phyloP scores from a whole-genome alignment of 176 grass and related monocot genomes.

The Carex pumila region DNA sequence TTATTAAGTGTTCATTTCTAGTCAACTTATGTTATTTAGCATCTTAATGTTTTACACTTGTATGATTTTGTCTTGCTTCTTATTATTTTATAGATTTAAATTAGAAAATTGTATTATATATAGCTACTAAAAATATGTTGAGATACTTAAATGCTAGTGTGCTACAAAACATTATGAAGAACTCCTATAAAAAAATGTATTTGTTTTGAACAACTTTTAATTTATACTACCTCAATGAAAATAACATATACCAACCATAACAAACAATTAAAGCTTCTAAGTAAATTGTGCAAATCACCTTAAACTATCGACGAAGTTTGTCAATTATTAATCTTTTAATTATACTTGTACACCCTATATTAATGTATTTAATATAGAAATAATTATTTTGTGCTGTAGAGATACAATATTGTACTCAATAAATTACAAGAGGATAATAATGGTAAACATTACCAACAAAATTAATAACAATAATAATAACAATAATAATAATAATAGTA shows the following conservation, averaged over 20 bases:
- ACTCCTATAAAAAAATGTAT: too few species aligned
- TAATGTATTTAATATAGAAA: background rate
- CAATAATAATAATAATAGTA: too few species aligned
- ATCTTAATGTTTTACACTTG: too few species aligned
- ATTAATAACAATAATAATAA: too few species aligned
- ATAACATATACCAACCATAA: background rate
- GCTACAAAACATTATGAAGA: too few species aligned
- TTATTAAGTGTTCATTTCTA: too few species aligned
- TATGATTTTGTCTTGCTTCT: background rate
- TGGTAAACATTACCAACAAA: too few species aligned
- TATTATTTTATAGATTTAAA: background rate
- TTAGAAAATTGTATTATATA: background rate
- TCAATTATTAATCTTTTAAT: background rate
- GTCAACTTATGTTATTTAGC: too few species aligned
- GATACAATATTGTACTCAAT: background rate
- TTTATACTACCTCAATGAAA: background rate
- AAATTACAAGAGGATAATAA: background rate
- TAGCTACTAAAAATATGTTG: too few species aligned
- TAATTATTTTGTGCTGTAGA: background rate
- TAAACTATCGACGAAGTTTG: background rate
- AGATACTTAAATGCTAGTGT: too few species aligned
- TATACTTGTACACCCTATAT: background rate
- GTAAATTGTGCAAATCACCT: background rate
- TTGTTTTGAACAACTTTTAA: background rate
- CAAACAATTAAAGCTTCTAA: background rate